Evolutionary conservation across 768 basidiomycete species (phyloP).

Genomic region (Russula sp.): DNA sequence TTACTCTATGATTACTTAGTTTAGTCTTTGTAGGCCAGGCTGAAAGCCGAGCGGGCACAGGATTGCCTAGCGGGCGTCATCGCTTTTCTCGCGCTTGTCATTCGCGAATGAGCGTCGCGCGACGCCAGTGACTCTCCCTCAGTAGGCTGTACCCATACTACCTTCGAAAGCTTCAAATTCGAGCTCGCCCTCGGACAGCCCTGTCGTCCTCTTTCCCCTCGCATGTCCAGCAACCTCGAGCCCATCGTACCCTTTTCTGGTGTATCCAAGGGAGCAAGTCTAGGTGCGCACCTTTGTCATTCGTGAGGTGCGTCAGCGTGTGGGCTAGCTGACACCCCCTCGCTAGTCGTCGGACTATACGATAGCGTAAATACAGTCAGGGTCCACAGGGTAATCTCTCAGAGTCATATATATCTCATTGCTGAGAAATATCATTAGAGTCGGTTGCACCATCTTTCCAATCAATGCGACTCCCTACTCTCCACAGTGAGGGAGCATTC

Average conservation of each 20-base stretch:
- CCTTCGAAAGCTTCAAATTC: too few species aligned
- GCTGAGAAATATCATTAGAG: background rate
- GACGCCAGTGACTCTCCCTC: too few species aligned
- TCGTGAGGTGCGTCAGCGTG: background rate
- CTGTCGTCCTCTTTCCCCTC: background rate
- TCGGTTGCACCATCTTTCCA: background rate
- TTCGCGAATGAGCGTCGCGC: too few species aligned
- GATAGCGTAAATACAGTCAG: background rate
- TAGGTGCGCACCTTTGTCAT: background rate
- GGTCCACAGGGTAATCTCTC: slow-evolving; percentile 2
- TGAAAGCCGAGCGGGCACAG: too few species aligned
- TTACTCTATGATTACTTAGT: too few species aligned
- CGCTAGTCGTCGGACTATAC: slow-evolving; percentile 3
- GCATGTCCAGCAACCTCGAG: background rate
- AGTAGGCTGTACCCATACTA: too few species aligned
- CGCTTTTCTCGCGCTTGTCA: slow-evolving; percentile 11
- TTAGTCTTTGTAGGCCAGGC: too few species aligned
- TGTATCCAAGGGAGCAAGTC: background rate
- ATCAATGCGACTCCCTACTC: background rate
- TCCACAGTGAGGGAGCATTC: slow-evolving; percentile 8
- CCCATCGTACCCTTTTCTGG: background rate
- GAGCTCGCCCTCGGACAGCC: background rate
- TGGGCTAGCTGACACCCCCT: background rate
- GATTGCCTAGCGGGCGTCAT: background rate
- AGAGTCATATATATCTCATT: background rate